Conservation (phyloP, 805 yeast species). For the Spencermartinsiella europaea region DNA sequence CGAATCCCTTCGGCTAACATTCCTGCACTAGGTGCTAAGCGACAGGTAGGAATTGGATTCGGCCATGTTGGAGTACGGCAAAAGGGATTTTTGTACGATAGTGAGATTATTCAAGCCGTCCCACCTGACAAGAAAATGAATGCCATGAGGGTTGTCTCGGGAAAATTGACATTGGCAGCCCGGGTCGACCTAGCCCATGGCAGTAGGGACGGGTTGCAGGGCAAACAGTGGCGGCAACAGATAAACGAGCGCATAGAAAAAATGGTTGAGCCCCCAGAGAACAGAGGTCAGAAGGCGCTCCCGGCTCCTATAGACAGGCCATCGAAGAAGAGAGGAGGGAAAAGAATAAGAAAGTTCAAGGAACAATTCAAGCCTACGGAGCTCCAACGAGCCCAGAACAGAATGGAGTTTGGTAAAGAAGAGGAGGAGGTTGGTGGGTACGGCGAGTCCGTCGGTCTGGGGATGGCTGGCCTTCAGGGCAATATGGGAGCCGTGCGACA, state of each 20-base stretch:
- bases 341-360: slow-evolving; percentile 70
- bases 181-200: slow-evolving; percentile 60
- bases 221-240: slow-evolving; percentile 55
- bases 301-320: slow-evolving; percentile 71
- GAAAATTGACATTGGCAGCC: slow-evolving; percentile 75
- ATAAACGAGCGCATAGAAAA: slow-evolving; percentile 62
- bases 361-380: slow-evolving; percentile 79
- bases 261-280: slow-evolving; percentile 71
- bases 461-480: slow-evolving; percentile 49
- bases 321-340: slow-evolving; percentile 84
- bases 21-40: slow-evolving; percentile 63
- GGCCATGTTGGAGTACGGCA: slow-evolving; percentile 48
- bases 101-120: slow-evolving; percentile 53
- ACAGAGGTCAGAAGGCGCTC: slow-evolving; percentile 53
- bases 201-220: slow-evolving; percentile 46
- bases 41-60: slow-evolving; percentile 33
- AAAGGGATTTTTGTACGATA: slow-evolving; percentile 63
- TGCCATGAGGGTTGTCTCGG: slow-evolving; percentile 74
- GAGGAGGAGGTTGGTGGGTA: slow-evolving; percentile 65
- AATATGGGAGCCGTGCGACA: slow-evolving; percentile 25
- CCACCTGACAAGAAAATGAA: slow-evolving; percentile 57
- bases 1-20: slow-evolving; percentile 77
- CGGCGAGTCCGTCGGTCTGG: slow-evolving; percentile 57
- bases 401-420: slow-evolving; percentile 73
- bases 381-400: slow-evolving; percentile 74